A percentile compares a stretch with the other conserved stretches of the same genome.
Evolutionary conservation across 1,139 yeast genomes (phyloP).

Genomic region (Diutina catenulata): DNA sequence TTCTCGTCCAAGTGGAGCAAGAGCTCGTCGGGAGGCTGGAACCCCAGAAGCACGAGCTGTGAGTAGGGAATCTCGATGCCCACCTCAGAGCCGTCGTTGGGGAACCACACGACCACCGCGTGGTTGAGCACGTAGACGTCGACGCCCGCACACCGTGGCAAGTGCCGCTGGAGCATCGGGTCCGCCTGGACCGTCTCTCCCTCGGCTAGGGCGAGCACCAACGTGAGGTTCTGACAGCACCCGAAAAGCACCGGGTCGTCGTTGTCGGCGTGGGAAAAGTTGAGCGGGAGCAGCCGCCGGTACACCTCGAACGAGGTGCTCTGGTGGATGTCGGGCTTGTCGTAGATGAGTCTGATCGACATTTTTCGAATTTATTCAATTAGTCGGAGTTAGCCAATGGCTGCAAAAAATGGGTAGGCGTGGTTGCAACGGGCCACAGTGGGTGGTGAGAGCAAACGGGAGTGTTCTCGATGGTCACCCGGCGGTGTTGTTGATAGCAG

Average conservation of each 20-base stretch:
- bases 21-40: conserved; percentile 12
- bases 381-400: conserved; percentile 7
- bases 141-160: conserved; percentile 10
- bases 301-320: conserved; percentile 24
- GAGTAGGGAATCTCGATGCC: conserved; percentile 34
- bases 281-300: conserved; percentile 29
- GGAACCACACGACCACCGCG: conserved; percentile 25
- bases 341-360: conserved; percentile 17
- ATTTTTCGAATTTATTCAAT: too few relatives aligned
- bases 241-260: conserved; percentile 32
- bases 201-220: conserved; percentile 9
- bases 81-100: conserved; percentile 8
- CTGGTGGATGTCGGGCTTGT: conserved; percentile 31
- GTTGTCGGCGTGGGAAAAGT: conserved; percentile 25
- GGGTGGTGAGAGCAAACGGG: neutral
- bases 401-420: neutral
- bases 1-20: conserved; percentile 20
- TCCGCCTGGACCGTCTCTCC: conserved; percentile 12
- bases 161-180: conserved; percentile 8
- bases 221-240: conserved; percentile 17
- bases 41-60: conserved; percentile 26
- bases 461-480: neutral
- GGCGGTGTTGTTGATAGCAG: neutral
- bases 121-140: conserved; percentile 29
- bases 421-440: neutral